These are phyloP conservation scores for Silene coronaria DNA, from an alignment of 179 eudicot species.

Conservation along the genomic window DNA sequence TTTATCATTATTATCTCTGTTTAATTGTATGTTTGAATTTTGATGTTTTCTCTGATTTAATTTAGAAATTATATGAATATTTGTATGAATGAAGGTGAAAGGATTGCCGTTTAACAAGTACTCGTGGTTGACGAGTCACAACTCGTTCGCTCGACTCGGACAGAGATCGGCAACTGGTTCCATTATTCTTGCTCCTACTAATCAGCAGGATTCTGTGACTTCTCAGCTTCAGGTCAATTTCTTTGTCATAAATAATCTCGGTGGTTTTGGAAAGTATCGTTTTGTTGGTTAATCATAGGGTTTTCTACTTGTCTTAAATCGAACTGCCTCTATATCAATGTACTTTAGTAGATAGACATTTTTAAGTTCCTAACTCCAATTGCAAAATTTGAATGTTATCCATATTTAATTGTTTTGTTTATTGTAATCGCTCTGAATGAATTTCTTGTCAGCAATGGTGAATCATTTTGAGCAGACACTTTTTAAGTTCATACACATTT, in stretches of 20 bases:
- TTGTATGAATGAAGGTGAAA: constrained; percentile 40
- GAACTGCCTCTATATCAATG: background rate
- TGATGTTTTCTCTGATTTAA: background rate
- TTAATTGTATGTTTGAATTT: background rate
- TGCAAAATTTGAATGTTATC: background rate
- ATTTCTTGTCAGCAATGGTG: too few species aligned
- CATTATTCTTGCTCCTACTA: constrained; percentile 50
- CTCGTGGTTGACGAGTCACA: constrained; percentile 92
- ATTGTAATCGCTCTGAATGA: too few species aligned
- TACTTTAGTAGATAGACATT: background rate
- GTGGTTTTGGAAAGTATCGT: too few species aligned
- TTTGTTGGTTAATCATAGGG: background rate
- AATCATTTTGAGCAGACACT: too few species aligned
- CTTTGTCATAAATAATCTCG: background rate
- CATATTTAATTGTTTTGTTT: background rate
- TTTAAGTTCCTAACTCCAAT: background rate
- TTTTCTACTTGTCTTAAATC: background rate
- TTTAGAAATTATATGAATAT: background rate
- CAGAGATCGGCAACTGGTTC: constrained; percentile 64
- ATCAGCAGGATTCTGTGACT: constrained; percentile 89
- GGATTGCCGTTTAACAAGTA: constrained; percentile 81
- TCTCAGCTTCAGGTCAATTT: constrained; percentile 65
- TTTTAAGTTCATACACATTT: too few species aligned
- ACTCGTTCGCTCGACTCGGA: constrained; percentile 71
- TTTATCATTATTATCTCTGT: background rate